Conservation (phyloP, 768 basidiomycete genomes). For the Pseudohyphozyma bogoriensis region DNA sequence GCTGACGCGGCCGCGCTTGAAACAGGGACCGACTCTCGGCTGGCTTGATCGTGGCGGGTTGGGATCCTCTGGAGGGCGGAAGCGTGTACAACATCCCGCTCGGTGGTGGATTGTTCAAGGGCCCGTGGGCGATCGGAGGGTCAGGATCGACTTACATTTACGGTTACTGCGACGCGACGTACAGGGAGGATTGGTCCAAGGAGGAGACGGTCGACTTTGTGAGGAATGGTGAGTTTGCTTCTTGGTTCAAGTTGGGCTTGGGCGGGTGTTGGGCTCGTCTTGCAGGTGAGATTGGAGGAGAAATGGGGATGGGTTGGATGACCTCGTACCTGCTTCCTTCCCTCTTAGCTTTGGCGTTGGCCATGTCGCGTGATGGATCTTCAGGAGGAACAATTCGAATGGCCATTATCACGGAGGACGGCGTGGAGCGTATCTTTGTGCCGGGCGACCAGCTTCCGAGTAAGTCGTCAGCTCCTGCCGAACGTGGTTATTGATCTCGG, state of each 20-base stretch:
- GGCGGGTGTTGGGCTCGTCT: too few species aligned
- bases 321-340: background rate
- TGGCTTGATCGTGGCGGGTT: conserved; percentile 95
- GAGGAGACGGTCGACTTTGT: conserved; percentile 91
- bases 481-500: background rate
- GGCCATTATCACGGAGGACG: conserved; percentile 88
- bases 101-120: conserved; percentile 90
- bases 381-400: conserved; percentile 96
- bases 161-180: conserved; percentile 98
- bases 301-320: too few species aligned
- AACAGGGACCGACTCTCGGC: conserved; percentile 50
- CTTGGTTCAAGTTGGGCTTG: too few species aligned
- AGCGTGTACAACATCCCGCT: conserved; percentile 95
- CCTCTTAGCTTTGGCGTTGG: conserved; percentile 68
- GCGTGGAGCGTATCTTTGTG: conserved; percentile 83
- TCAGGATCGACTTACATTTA: conserved; percentile 97
- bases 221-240: conserved; percentile 66
- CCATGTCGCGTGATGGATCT: conserved; percentile 95
- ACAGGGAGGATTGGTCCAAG: conserved; percentile 76
- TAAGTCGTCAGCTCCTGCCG: background rate
- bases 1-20: background rate
- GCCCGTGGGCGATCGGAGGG: conserved; percentile 91
- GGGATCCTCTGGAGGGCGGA: conserved; percentile 84
- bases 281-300: too few species aligned
- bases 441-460: conserved; percentile 45